Percentiles rank a stretch among this genome's conserved stretches.
Evolutionary conservation across 768 basidiomycete genomes (phyloP).

Genomic region (Termitomyces sp.): DNA sequence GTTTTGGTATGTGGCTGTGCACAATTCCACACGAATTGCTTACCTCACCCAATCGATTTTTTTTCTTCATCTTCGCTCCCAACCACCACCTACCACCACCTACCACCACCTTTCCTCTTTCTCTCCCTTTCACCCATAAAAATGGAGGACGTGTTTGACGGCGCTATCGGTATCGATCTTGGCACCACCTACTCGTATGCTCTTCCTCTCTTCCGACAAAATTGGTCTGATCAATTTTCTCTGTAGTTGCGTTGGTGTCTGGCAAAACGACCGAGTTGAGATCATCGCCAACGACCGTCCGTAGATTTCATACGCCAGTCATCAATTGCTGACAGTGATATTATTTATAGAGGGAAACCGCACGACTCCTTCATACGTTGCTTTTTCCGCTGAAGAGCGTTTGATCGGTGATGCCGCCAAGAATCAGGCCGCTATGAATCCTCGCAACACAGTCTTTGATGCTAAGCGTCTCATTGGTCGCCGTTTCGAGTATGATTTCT

Average conservation of each 20-base stretch:
- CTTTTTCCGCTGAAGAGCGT: slow-evolving; percentile 94
- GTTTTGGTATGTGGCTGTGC: slow-evolving; percentile 39
- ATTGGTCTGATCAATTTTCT: slow-evolving; percentile 16
- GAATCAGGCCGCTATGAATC: slow-evolving; percentile 99
- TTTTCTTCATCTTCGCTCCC: slow-evolving; percentile 31
- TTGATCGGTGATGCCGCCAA: slow-evolving; percentile 98
- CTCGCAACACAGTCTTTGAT: slow-evolving; percentile 97
- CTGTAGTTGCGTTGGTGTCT: slow-evolving; percentile 91
- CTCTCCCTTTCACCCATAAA: slow-evolving; percentile 26
- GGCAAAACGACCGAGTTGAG: slow-evolving; percentile 99
- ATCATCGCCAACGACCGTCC: slow-evolving; percentile 96
- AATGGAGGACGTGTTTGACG: slow-evolving; percentile 92
- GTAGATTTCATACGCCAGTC: slow-evolving; percentile 22
- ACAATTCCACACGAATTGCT: slow-evolving; percentile 33
- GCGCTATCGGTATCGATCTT: slow-evolving; percentile 95
- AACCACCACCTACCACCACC: slow-evolving; percentile 35
- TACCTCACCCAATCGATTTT: slow-evolving; percentile 56
- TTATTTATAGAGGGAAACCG: slow-evolving; percentile 82
- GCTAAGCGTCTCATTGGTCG: slow-evolving; percentile 99
- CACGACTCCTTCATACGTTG: slow-evolving; percentile 98
- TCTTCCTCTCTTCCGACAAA: slow-evolving; percentile 1
- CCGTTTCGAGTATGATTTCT: slow-evolving; percentile 74
- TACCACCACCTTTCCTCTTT: slow-evolving; percentile 25
- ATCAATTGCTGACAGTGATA: background rate
- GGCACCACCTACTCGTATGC: slow-evolving; percentile 95